Base-by-base conservation (phyloP, 2,329 filamentous ascomycete genomes). In the Alternaria postmessia region DNA sequence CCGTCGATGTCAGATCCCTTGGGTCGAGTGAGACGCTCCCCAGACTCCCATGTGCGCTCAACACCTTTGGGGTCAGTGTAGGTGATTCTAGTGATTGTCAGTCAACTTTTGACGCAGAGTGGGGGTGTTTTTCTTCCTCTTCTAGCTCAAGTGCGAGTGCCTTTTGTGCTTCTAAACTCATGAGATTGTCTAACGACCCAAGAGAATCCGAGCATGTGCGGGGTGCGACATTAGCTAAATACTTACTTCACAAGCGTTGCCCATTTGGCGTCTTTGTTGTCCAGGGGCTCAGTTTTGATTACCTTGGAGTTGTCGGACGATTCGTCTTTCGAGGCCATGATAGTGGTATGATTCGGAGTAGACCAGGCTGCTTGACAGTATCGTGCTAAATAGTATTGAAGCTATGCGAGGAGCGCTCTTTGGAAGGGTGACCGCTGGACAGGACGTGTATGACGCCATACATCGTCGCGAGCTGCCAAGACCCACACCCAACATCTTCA, bases 11-110 rank as follows among this genome's bases (percentile, higher is more conserved):
- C 85, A 58, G 83, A 83, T 64, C 78, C 82, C 56, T 82, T 80
- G 12, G 89, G 89, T 4, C 90, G 86, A 0, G 90, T 92, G 30
- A 84, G 84, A n/a, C 91, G 86, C 76, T 91, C 88, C 16, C 88
- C 88, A 1, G 88, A 90, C 73, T 93, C 90, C 90, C 90, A 93
- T 30, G 85, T 87, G 53, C 90, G 84, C 1, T 80, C 75, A 16
- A 81, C 79, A 65, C 87, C 87, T 34, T 84, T 82, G 20, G 87
- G 85, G 70, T 92, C 90, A 56, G 81, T 80, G 75, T 92, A 93
- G 34, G 78, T 80, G n/a, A 70, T 79, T 53, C 79, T 80, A 39
- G 5, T 9, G 36, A 24, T 12, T n/a, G 30, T 6, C 9, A 44
- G 57, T 65, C 49, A 62, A 49, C 8, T 60, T 34, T 38, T 36